A percentile compares a stretch with the other conserved stretches of the same genome.
Evolutionary conservation across 2,329 filamentous ascomycete genomes (phyloP).

Genomic region (Claviceps cyperi): DNA sequence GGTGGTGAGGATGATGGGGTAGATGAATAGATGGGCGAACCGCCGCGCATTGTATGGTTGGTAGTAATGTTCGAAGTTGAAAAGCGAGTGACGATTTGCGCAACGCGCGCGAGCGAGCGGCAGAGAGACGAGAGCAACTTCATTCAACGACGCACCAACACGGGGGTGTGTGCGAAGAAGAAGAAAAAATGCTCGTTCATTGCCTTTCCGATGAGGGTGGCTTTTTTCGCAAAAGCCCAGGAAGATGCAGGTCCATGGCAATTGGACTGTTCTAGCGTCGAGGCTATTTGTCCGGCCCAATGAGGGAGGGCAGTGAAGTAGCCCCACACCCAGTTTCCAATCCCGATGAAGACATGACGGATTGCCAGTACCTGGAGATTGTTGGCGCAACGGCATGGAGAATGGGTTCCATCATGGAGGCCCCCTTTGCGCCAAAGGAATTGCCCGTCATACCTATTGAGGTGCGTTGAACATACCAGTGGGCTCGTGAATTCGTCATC

Average conservation of each 20-base stretch:
- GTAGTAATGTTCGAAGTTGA: background rate
- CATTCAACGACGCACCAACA: background rate
- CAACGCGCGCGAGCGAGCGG: background rate
- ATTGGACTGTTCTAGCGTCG: background rate
- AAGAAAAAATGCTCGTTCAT: background rate
- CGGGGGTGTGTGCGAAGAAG: background rate
- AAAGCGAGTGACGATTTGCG: too few species aligned
- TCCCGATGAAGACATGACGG: too few species aligned
- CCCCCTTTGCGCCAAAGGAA: too few species aligned
- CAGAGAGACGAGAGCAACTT: background rate
- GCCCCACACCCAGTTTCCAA: too few species aligned
- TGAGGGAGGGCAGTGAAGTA: background rate
- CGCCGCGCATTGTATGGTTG: background rate
- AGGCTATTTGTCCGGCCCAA: background rate
- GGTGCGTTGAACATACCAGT: too few species aligned
- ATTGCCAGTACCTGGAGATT: too few species aligned
- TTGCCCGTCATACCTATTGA: too few species aligned
- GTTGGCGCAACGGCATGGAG: too few species aligned
- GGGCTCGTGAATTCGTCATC: too few species aligned
- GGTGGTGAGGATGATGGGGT: background rate
- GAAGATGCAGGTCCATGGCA: background rate
- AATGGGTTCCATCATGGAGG: too few species aligned
- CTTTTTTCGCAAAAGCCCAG: background rate
- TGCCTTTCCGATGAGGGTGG: background rate
- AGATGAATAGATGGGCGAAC: background rate